Percentiles rank a stretch among this genome's conserved stretches.
phyloP scores from a whole-genome alignment of 1,284 basidiomycete genomes.

The Agaricales sp. region DNA sequence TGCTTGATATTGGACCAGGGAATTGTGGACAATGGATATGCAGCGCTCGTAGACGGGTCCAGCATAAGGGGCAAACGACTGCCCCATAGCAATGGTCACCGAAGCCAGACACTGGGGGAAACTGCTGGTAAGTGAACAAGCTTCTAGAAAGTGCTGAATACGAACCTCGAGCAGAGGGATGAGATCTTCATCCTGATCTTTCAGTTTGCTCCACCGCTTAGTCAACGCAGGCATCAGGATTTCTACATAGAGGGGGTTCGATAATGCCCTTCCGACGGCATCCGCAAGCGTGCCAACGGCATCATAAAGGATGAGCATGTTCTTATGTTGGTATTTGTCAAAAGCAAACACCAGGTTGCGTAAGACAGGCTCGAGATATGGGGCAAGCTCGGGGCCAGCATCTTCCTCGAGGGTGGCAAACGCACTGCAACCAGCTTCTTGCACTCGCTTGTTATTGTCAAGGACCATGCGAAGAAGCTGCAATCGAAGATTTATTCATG shows the following conservation, averaged over 20 bases:
- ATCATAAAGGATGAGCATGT: conserved; percentile 96
- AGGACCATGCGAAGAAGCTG: conserved; percentile 96
- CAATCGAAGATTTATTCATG: conserved; percentile 4
- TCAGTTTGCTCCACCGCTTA: conserved; percentile 80
- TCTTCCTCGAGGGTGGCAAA: conserved; percentile 99
- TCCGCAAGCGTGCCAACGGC: conserved; percentile 97
- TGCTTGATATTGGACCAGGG: conserved; percentile 74
- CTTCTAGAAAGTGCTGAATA: no score
- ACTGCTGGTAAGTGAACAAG: no score
- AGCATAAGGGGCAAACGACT: conserved; percentile 85
- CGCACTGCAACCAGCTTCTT: conserved; percentile 97
- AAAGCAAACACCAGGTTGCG: conserved; percentile 95
- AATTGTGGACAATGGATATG: conserved; percentile 74
- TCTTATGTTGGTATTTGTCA: conserved; percentile 98
- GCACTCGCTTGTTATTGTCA: conserved; percentile 98
- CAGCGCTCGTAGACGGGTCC: conserved; percentile 92
- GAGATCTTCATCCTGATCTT: conserved; percentile 87
- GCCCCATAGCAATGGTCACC: conserved; percentile 92
- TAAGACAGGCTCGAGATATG: conserved; percentile 91
- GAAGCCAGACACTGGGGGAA: conserved; percentile 83
- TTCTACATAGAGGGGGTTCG: conserved; percentile 82
- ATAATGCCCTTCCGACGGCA: conserved; percentile 83
- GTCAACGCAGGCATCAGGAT: conserved; percentile 96
- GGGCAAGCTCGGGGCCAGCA: conserved; percentile 82
- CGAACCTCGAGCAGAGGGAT: conserved; percentile 95